Evolutionary conservation across 108 stramenopile species (phyloP), one percentile per base, ranked within the genome.

Genomic region (Fragilaria radians): DNA sequence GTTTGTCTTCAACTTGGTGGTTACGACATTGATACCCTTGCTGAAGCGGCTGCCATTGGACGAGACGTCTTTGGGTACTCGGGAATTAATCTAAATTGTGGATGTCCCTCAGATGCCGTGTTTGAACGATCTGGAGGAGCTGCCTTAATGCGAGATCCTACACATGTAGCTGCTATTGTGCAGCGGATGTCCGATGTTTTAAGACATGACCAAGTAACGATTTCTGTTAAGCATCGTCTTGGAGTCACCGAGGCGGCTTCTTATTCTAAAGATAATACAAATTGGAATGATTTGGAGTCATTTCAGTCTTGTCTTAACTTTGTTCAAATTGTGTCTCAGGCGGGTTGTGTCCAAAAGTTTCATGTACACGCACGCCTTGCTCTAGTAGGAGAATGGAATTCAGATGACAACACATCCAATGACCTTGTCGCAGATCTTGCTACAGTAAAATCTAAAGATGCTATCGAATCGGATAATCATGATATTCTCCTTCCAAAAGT

Each of bases 181-280:
- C 57, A 70, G 17, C 27, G 42, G 0, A 75, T 75, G 59, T 65
- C 63, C 9, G 4, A 49, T 17, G 53, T 48, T 18, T 46, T 67
- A 25, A 45, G 4, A 18, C 36, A 47, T 25, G 53, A 57, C 1
- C 28, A 50, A 28, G 27, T 56, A 0, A 51, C 50, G 5, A 28
- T 75, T 9, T 67, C 75, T 23, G 67, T 77, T 51, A 77, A 77
- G 32, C 76, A 77, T 57, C 76, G 76, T 26, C 32, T 77, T 36
- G 76, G 76, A 18, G 71, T 77, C 0, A 28, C n/a, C 14, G 67
- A 72, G 32, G 51, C 62, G 0, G 3, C 22, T 7, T 11, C 36
- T n/a, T 76, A 66, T 27, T 61, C 63, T 1, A 28, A 24, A 9
- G 29, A 24, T 4, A 69, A 71, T 61, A 64, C 55, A 33, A 28